Evolutionary conservation across 495 filamentous ascomycete genomes (phyloP).

Genomic region (Penicillium maclennaniae): DNA sequence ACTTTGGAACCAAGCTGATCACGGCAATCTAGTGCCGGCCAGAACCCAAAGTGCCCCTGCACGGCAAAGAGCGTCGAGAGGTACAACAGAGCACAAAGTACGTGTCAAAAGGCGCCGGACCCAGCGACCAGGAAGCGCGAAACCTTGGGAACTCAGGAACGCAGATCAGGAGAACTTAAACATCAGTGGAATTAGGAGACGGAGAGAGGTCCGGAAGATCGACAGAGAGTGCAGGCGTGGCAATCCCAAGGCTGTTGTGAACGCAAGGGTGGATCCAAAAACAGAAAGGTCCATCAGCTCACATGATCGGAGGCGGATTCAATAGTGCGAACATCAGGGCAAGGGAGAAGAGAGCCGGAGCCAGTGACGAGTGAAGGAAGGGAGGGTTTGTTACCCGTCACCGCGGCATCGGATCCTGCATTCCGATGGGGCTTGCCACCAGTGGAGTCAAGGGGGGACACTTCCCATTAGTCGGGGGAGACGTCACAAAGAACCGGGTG

Average conservation of each 20-base stretch:
- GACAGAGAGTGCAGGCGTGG: not conserved
- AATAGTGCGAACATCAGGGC: constrained; percentile 26
- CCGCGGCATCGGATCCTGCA: constrained; percentile 38
- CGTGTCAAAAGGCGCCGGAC: not conserved
- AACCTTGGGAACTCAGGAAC: not conserved
- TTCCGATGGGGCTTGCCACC: constrained; percentile 34
- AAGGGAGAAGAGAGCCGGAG: constrained; percentile 14
- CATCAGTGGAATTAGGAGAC: not conserved
- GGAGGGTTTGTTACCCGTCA: constrained; percentile 31
- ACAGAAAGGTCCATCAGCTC: constrained; percentile 18
- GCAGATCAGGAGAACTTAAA: not conserved
- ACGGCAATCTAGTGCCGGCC: not conserved
- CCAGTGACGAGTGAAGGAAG: constrained; percentile 14
- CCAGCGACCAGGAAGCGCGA: not conserved
- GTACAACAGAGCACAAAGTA: not conserved
- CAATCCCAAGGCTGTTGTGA: not conserved
- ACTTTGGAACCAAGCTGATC: not conserved
- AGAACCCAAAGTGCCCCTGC: not conserved
- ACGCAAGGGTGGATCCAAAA: constrained; percentile 1
- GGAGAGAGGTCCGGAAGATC: not conserved
- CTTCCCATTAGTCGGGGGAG: constrained; percentile 23
- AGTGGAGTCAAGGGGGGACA: not conserved
- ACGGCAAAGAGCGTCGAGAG: not conserved
- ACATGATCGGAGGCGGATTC: constrained; percentile 32
- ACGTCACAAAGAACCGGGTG: constrained; percentile 11